Evolutionary conservation across 2,329 filamentous ascomycete genomes (phyloP).

Genomic region (Chrysosporium queenslandicum): DNA sequence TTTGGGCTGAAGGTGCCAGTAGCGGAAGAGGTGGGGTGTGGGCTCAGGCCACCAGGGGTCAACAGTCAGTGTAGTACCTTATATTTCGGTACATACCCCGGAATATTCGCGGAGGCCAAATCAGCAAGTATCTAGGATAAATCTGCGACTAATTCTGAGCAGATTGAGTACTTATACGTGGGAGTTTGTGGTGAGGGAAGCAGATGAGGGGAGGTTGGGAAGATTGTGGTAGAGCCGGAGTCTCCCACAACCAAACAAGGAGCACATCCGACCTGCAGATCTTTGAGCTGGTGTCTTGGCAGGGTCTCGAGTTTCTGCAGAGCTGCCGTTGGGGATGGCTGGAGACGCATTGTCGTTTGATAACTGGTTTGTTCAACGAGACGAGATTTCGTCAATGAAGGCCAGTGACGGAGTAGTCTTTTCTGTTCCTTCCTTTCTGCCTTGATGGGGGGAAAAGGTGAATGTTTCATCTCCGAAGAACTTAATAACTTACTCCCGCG

Average conservation of each 20-base stretch:
- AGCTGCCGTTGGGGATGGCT: background rate
- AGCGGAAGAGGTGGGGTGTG: no score
- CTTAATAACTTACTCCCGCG: constrained; percentile 5
- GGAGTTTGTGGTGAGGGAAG: constrained; percentile 32
- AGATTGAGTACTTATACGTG: constrained; percentile 58
- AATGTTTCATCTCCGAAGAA: background rate
- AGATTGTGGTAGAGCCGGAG: constrained; percentile 14
- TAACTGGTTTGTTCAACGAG: no score
- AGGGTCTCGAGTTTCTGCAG: background rate
- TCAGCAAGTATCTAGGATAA: background rate
- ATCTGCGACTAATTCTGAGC: constrained; percentile 42
- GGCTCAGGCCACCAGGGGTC: no score
- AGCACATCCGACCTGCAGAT: background rate
- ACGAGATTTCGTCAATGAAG: no score
- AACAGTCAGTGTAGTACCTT: no score
- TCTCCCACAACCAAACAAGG: background rate
- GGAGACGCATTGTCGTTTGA: background rate
- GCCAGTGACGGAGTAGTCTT: no score
- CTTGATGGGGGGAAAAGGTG: background rate
- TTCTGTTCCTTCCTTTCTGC: no score
- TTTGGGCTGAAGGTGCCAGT: background rate
- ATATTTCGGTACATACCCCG: no score
- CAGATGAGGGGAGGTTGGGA: constrained; percentile 24
- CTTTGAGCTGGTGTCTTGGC: background rate
- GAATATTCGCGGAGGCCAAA: no score